Percentiles rank a stretch among this genome's conserved stretches.
Conservation (phyloP, 345 rosid species). For the Rhizophora mangle region DNA sequence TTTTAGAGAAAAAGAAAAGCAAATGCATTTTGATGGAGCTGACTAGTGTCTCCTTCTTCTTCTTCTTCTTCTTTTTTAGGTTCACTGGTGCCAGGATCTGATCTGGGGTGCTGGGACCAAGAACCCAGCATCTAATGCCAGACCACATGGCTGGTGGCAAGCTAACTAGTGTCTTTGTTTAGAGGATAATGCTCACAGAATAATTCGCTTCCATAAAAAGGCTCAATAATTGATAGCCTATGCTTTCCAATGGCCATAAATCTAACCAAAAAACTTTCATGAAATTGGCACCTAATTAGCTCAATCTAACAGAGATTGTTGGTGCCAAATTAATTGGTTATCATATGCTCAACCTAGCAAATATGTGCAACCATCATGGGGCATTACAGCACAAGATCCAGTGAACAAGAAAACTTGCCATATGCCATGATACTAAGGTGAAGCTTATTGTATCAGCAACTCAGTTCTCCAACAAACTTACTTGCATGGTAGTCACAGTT, state of each 20-base stretch:
- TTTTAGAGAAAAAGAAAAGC: not conserved
- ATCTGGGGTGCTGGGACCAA: too few species aligned
- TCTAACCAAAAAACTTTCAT: too few species aligned
- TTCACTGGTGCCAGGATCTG: too few species aligned
- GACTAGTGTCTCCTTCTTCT: too few species aligned
- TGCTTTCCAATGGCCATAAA: too few species aligned
- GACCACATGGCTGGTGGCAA: too few species aligned
- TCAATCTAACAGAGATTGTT: too few species aligned
- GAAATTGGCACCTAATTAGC: too few species aligned
- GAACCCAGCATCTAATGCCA: too few species aligned
- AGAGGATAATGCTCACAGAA: not conserved
- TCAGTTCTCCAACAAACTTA: conserved; percentile 26
- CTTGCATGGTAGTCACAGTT: conserved; percentile 47
- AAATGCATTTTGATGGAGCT: not conserved
- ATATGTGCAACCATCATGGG: not conserved
- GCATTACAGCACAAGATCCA: not conserved
- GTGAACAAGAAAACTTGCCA: conserved; percentile 1
- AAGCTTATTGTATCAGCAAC: not conserved
- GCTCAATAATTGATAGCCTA: not conserved
- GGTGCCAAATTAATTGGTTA: not conserved
- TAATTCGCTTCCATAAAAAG: not conserved
- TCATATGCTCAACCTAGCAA: not conserved
- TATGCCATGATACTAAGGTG: not conserved
- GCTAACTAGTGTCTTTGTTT: too few species aligned
- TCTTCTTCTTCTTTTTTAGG: too few species aligned